Evolutionary conservation across 2,329 filamentous ascomycete species (phyloP).

Genomic region (Aspergillus caelatus): DNA sequence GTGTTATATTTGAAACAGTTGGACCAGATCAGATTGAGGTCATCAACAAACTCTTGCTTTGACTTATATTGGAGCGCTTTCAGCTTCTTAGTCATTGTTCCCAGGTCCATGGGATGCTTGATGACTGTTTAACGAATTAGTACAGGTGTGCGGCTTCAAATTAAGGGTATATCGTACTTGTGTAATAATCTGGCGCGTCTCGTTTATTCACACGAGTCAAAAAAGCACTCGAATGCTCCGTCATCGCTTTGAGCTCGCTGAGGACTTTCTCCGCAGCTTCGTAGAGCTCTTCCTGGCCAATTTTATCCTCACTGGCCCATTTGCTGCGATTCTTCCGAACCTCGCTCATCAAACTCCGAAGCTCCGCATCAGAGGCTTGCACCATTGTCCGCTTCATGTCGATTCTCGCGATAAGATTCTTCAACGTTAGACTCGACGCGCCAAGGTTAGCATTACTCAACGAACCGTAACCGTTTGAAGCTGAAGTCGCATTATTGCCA

Average conservation of each 20-base stretch:
- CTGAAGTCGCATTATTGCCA: slow-evolving; percentile 56
- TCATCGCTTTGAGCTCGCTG: slow-evolving; percentile 94
- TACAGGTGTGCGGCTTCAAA: background rate
- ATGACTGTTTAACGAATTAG: slow-evolving; percentile 64
- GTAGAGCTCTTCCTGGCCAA: slow-evolving; percentile 96
- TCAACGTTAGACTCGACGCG: slow-evolving; percentile 91
- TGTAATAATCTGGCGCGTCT: slow-evolving; percentile 94
- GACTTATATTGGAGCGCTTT: slow-evolving; percentile 78
- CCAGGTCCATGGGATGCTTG: slow-evolving; percentile 96
- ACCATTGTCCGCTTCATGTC: slow-evolving; percentile 91
- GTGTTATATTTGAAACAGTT: slow-evolving; percentile 97
- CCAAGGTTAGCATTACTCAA: slow-evolving; percentile 93
- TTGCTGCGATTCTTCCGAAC: slow-evolving; percentile 98
- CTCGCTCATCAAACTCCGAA: slow-evolving; percentile 92
- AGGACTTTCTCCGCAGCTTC: slow-evolving; percentile 96
- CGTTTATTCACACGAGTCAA: slow-evolving; percentile 93
- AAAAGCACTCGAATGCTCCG: slow-evolving; percentile 96
- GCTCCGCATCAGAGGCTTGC: slow-evolving; percentile 86
- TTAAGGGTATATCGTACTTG: slow-evolving; percentile 60
- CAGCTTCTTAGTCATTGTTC: slow-evolving; percentile 97
- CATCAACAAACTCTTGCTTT: slow-evolving; percentile 91
- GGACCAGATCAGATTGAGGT: slow-evolving; percentile 93
- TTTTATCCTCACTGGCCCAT: slow-evolving; percentile 97
- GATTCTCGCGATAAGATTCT: slow-evolving; percentile 94
- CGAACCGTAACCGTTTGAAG: slow-evolving; percentile 75